Percentiles rank a stretch among this genome's conserved stretches.
phyloP scores from a whole-genome alignment of 2,329 filamentous ascomycete species.

The Talaromyces sp. region DNA sequence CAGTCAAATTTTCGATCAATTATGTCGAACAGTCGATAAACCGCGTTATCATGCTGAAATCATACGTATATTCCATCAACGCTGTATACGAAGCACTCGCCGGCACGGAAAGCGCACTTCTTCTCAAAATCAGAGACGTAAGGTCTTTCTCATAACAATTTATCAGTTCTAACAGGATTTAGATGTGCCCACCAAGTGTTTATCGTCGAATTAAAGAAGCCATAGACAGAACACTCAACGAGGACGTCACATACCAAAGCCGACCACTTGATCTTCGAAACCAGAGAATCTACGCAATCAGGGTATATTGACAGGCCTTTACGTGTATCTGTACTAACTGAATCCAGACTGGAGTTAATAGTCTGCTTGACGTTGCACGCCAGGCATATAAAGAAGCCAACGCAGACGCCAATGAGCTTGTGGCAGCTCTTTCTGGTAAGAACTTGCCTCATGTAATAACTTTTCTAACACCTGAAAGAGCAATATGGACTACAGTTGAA shows the following conservation, averaged over 20 bases:
- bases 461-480: slow-evolving; percentile 36
- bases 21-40: slow-evolving; percentile 78
- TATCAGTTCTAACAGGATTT: slow-evolving; percentile 3
- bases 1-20: slow-evolving; percentile 59
- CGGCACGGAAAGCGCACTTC: slow-evolving; percentile 58
- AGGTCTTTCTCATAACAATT: neutral
- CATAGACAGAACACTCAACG: slow-evolving; percentile 69
- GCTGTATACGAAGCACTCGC: slow-evolving; percentile 63
- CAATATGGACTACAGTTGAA: slow-evolving; percentile 56
- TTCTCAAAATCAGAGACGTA: slow-evolving; percentile 62
- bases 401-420: slow-evolving; percentile 67
- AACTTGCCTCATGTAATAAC: neutral
- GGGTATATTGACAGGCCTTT: slow-evolving; percentile 22
- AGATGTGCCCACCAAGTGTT: slow-evolving; percentile 61
- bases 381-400: slow-evolving; percentile 87
- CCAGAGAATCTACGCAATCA: slow-evolving; percentile 85
- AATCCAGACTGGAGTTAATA: slow-evolving; percentile 67
- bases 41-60: slow-evolving; percentile 79
- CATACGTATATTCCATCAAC: slow-evolving; percentile 65
- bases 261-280: slow-evolving; percentile 81
- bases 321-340: neutral
- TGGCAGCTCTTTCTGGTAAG: slow-evolving; percentile 62
- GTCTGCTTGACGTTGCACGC: slow-evolving; percentile 79
- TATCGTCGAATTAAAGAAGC: slow-evolving; percentile 56
- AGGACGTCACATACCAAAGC: slow-evolving; percentile 71